Percentiles rank a stretch among this genome's conserved stretches.
Evolutionary conservation across 2,329 filamentous ascomycete species (phyloP).

Genomic region (Diatrype stigma): DNA sequence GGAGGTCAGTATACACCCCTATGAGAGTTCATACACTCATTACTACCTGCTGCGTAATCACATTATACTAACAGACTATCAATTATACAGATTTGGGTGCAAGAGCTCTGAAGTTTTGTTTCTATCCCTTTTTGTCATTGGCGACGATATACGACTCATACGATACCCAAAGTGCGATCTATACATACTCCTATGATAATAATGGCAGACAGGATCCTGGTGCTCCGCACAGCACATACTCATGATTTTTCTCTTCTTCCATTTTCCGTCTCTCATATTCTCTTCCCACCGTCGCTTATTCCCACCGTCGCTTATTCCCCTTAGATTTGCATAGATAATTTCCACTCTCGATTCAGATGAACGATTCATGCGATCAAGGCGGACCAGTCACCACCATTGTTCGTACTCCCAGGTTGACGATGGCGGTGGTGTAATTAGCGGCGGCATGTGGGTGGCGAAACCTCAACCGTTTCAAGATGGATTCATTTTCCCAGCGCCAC

Average conservation of each 20-base stretch:
- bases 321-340: too few species aligned
- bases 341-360: too few species aligned
- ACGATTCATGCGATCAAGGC: too few species aligned
- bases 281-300: too few species aligned
- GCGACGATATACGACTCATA: constrained; percentile 1
- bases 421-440: too few species aligned
- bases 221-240: neutral
- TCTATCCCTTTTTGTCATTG: neutral
- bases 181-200: neutral
- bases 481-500: too few species aligned
- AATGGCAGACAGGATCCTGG: neutral
- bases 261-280: neutral
- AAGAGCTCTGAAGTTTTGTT: neutral
- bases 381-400: too few species aligned
- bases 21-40: neutral
- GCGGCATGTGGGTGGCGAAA: too few species aligned
- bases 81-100: neutral
- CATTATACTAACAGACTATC: neutral
- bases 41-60: neutral
- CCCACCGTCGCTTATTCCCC: too few species aligned
- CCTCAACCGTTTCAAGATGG: too few species aligned
- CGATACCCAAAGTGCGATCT: constrained; percentile 1
- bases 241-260: neutral
- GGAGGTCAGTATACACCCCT: constrained; percentile 63
- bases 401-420: too few species aligned